Base-by-base conservation (phyloP, 805 yeast genomes). In the Pichia cabralensis region DNA sequence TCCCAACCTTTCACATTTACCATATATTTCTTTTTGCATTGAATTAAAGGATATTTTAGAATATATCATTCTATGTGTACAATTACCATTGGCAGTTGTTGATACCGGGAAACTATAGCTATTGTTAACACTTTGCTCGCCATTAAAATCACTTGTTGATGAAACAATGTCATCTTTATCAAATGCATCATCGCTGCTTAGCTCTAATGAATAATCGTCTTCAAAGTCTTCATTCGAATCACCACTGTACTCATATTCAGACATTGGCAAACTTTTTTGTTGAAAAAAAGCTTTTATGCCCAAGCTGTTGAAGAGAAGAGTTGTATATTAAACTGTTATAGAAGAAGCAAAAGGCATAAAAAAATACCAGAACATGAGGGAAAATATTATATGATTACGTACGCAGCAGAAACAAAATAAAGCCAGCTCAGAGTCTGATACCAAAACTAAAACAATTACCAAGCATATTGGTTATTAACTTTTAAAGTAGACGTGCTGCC, bases 1-100 rank as follows among this genome's bases (percentile, higher is more conserved):
- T 16, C 61, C 47, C 5, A 69, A 46, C n/a, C 58, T 53, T 5
- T 44, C 42, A 0, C 65, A 56, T 33, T 58, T 53, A 5, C 44
- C 40, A 12, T 46, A 33, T 4, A 60, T 27, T 7, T 42, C 43
- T 12, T n/a, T 27, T 33, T 54, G 54, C 6, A 60, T 48, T 16
- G 52, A 56, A 30, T 62, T 65, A 21, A 53, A 38, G 38, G 39
- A 51, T 33, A 44, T 45, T 5, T 48, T 36, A 23, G 36, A 40
- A 29, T 55, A 56, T 30, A 44, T 50, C 53, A 55, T 43, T 24
- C 61, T 36, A 33, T 56, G 55, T 10, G 56, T 48, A 11, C 41
- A 33, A 8, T 34, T 34, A 2, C 53, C 50, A 16, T 37, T 35
- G 6, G 39, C 30, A 3, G 58, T 55, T 6, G 22, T 18, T 15